Evolutionary conservation across 2,329 filamentous ascomycete genomes (phyloP).

Genomic region (Lojkania enalia): DNA sequence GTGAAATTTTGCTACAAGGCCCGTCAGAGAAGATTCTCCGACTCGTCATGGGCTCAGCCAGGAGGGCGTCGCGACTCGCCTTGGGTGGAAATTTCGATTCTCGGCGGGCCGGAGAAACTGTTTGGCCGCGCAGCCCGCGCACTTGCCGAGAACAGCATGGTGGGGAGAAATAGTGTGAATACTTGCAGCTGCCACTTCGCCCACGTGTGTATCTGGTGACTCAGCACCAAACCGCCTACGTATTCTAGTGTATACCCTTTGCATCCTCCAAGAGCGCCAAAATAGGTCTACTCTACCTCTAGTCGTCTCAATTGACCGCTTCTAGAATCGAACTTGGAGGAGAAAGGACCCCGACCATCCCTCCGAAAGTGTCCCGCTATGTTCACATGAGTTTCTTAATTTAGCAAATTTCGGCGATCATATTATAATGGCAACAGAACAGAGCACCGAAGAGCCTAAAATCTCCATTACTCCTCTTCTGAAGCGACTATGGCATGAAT

Average conservation of each 20-base stretch:
- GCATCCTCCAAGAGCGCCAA: background rate
- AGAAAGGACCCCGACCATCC: too few relatives aligned
- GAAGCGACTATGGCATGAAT: conserved; percentile 68
- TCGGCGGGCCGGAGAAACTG: conserved; percentile 24
- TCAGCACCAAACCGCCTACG: conserved; percentile 11
- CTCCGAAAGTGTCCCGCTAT: too few relatives aligned
- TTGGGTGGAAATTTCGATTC: conserved; percentile 24
- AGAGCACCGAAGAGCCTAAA: conserved; percentile 31
- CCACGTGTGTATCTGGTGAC: too few relatives aligned
- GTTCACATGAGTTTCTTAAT: too few relatives aligned
- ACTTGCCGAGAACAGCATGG: conserved; percentile 24
- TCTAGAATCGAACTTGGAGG: too few relatives aligned
- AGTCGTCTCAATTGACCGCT: too few relatives aligned
- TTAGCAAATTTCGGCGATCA: too few relatives aligned
- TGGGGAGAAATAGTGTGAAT: conserved; percentile 6
- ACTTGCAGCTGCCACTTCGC: background rate
- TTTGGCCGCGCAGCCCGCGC: conserved; percentile 21
- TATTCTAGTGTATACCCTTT: background rate
- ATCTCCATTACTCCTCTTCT: conserved; percentile 71
- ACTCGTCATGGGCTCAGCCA: conserved; percentile 40
- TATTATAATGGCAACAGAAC: conserved; percentile 30
- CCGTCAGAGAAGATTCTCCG: conserved; percentile 44
- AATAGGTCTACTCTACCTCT: background rate
- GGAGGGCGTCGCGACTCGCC: conserved; percentile 19
- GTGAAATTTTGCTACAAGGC: conserved; percentile 33